Conservation (phyloP, 306 rosid species). For the Canavalia gladiata region DNA sequence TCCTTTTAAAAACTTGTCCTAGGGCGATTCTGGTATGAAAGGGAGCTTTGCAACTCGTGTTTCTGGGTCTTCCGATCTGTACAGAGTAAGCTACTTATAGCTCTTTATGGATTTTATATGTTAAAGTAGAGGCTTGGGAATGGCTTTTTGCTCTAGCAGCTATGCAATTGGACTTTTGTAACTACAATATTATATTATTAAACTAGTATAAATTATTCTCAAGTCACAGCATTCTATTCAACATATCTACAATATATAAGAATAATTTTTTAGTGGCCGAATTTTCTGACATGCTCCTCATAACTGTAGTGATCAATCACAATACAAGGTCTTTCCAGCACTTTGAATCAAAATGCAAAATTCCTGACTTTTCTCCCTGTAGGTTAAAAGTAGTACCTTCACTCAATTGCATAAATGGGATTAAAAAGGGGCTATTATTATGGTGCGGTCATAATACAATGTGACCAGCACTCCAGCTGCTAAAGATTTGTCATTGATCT, state of each 20-base stretch:
- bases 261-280: not conserved
- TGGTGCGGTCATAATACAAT: not conserved
- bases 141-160: constrained; percentile 3
- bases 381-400: constrained; percentile 4
- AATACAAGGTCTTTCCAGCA: constrained; percentile 8
- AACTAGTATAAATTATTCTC: constrained; percentile 18
- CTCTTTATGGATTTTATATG: constrained; percentile 7
- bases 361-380: not conserved
- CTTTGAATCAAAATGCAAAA: constrained; percentile 10
- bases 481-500: constrained; percentile 37
- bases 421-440: not conserved
- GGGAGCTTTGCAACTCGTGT: constrained; percentile 95
- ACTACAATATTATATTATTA: constrained; percentile 35
- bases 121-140: constrained; percentile 19
- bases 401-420: not conserved
- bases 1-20: constrained; percentile 43
- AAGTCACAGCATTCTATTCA: not conserved
- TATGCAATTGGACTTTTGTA: constrained; percentile 14
- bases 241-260: constrained; percentile 8
- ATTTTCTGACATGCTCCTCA: not conserved
- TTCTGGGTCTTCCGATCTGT: constrained; percentile 96
- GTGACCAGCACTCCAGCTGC: not conserved
- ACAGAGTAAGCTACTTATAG: constrained; percentile 67
- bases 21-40: constrained; percentile 89
- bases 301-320: not conserved